These are phyloP conservation scores for Schwanniomyces pseudopolymorphus DNA, from an alignment of 805 yeast genomes.

Conservation along the genomic window DNA sequence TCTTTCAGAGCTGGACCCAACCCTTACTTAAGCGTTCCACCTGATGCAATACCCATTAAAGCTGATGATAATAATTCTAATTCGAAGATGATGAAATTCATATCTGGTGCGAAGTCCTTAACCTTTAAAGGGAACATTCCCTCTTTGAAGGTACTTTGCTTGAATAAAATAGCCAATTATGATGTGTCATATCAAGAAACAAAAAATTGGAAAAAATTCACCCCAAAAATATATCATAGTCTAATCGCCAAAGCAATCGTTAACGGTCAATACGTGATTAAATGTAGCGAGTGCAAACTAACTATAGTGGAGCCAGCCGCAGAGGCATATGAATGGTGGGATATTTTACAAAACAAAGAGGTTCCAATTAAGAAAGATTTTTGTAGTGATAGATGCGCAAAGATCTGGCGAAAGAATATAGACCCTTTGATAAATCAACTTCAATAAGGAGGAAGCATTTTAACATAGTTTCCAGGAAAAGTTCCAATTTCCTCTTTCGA, in stretches of 20 bases:
- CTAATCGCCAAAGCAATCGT: slow-evolving; percentile 53
- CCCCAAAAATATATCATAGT: slow-evolving; percentile 46
- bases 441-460: slow-evolving; percentile 1
- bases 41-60: slow-evolving; percentile 21
- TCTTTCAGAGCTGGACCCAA: slow-evolving; percentile 59
- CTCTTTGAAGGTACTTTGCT: slow-evolving; percentile 46
- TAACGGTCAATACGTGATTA: slow-evolving; percentile 49
- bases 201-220: slow-evolving; percentile 49
- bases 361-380: slow-evolving; percentile 57
- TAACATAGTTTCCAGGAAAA: slow-evolving; percentile 33
- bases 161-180: slow-evolving; percentile 50
- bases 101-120: slow-evolving; percentile 28
- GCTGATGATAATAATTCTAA: slow-evolving; percentile 17
- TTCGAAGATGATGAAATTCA: slow-evolving; percentile 20
- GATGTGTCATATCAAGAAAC: slow-evolving; percentile 56
- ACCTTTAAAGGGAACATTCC: slow-evolving; percentile 27
- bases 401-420: slow-evolving; percentile 17
- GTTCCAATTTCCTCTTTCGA: slow-evolving; percentile 20
- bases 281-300: slow-evolving; percentile 51
- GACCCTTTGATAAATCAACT: neutral
- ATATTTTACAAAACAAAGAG: slow-evolving; percentile 46
- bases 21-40: slow-evolving; percentile 31
- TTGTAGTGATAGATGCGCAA: slow-evolving; percentile 51
- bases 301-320: slow-evolving; percentile 58
- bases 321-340: slow-evolving; percentile 68